Conservation (phyloP, 345 rosid species). For the Ceriops decandra region DNA sequence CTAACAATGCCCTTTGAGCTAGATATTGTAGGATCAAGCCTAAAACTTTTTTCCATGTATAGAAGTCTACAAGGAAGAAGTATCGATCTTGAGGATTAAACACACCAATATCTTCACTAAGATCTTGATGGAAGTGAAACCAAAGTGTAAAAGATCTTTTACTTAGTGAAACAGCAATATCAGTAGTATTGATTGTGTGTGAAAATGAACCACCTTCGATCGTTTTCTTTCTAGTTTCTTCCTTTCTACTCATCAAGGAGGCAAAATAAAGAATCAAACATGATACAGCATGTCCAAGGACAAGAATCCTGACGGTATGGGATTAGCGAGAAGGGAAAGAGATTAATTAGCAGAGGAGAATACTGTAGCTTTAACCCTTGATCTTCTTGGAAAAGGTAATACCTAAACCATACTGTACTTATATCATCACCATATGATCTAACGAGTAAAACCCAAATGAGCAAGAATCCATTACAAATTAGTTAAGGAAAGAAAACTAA, state of each 20-base stretch:
- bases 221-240: neutral
- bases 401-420: too few species aligned
- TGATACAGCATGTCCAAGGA: neutral
- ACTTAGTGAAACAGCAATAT: too few species aligned
- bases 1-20: conserved; percentile 15
- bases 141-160: too few species aligned
- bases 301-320: neutral
- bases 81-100: neutral
- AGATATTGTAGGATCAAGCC: conserved; percentile 24
- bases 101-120: neutral
- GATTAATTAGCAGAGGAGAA: neutral
- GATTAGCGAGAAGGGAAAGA: neutral
- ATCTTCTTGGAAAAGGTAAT: too few species aligned
- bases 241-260: too few species aligned
- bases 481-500: neutral
- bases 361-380: neutral
- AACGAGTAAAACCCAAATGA: too few species aligned
- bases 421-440: too few species aligned
- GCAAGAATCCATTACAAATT: too few species aligned
- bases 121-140: too few species aligned
- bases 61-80: neutral
- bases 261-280: neutral
- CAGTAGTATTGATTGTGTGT: neutral
- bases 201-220: neutral
- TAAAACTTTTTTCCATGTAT: conserved; percentile 40